Evolutionary conservation across 2,329 filamentous ascomycete species (phyloP).

Genomic region (Aureobasidium melanogenum): DNA sequence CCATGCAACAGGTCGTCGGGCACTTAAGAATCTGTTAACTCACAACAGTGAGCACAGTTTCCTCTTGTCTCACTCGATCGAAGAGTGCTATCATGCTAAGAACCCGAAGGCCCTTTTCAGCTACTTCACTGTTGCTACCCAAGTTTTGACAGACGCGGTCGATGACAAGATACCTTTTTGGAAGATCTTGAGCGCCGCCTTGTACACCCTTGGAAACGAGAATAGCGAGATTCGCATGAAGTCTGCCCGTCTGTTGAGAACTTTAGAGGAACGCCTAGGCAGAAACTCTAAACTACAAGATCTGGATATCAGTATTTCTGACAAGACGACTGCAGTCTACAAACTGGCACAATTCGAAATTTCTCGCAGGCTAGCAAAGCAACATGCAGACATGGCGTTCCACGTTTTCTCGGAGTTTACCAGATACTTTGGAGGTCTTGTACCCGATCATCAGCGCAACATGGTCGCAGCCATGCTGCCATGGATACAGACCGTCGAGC

Average conservation of each 20-base stretch:
- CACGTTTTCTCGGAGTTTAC: conserved; percentile 95
- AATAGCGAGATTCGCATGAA: conserved; percentile 83
- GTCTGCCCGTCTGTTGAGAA: conserved; percentile 70
- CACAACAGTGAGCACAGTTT: conserved; percentile 84
- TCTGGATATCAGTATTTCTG: conserved; percentile 95
- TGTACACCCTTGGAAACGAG: conserved; percentile 90
- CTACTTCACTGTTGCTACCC: conserved; percentile 87
- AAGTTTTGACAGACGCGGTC: conserved; percentile 69
- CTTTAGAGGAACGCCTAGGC: conserved; percentile 72
- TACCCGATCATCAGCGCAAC: conserved; percentile 77
- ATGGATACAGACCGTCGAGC: conserved; percentile 90
- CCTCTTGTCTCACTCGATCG: conserved; percentile 80
- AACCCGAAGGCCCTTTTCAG: conserved; percentile 78
- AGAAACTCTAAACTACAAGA: conserved; percentile 89
- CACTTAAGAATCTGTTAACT: conserved; percentile 78
- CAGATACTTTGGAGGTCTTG: conserved; percentile 80
- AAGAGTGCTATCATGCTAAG: conserved; percentile 80
- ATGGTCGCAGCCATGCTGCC: conserved; percentile 90
- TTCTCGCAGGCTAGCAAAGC: conserved; percentile 78
- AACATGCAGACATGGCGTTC: conserved; percentile 83
- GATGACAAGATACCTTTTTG: conserved; percentile 81
- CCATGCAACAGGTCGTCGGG: conserved; percentile 79
- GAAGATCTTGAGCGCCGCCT: conserved; percentile 77
- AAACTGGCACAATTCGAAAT: conserved; percentile 97
- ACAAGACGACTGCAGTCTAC: conserved; percentile 97